phyloP scores from a whole-genome alignment of 208 protist species.

The Leishmania tropica region DNA sequence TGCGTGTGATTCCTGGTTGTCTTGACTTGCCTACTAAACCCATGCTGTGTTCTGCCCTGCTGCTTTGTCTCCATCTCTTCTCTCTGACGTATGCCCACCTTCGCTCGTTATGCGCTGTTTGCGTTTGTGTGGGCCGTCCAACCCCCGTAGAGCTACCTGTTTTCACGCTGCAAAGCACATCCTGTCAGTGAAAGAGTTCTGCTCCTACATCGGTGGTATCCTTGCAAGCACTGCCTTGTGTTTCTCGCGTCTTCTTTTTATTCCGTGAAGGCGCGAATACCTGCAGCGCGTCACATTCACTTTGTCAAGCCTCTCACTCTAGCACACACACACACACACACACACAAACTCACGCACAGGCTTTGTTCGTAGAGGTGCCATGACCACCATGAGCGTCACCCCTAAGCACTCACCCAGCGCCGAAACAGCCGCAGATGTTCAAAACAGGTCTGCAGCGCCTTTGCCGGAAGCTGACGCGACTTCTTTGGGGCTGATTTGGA shows the following conservation, averaged over 20 bases:
- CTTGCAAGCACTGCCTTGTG: neutral
- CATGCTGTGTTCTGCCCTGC: neutral
- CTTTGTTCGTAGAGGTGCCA: neutral
- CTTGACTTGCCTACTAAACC: neutral
- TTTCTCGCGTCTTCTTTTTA: neutral
- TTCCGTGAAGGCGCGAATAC: too few relatives aligned
- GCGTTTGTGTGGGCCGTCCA: neutral
- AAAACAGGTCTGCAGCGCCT: neutral
- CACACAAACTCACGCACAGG: neutral
- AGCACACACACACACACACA: neutral
- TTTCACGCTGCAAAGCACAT: neutral
- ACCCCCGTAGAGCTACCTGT: neutral
- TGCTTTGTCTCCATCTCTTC: neutral
- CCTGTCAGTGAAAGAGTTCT: neutral
- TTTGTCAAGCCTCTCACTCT: neutral
- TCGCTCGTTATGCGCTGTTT: neutral
- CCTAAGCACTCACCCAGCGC: neutral
- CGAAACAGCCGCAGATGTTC: neutral
- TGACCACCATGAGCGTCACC: neutral
- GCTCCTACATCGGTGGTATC: neutral
- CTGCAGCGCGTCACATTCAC: neutral
- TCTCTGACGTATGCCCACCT: neutral
- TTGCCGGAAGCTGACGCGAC: neutral
- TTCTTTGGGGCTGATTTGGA: conserved; percentile 37
- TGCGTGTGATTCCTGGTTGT: neutral